A percentile compares a stretch with the other conserved stretches of the same genome.
phyloP scores from a whole-genome alignment of 768 basidiomycete species.

The Kwoniella sp. region DNA sequence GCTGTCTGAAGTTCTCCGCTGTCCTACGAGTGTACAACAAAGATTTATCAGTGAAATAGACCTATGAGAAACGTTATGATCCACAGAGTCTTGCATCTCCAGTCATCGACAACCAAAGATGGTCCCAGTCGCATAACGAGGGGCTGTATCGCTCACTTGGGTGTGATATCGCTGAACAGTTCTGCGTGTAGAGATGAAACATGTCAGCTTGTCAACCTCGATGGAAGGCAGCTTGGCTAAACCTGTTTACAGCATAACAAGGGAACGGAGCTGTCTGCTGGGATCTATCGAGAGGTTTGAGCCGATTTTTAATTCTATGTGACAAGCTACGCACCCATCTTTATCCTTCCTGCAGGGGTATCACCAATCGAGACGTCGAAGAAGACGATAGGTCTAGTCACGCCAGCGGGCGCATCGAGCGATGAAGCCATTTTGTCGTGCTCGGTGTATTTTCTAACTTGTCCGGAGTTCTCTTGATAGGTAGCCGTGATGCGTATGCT shows the following conservation, averaged over 20 bases:
- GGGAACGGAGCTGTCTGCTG: background rate
- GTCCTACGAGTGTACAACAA: conserved; percentile 73
- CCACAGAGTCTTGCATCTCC: too few species aligned
- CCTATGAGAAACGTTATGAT: too few species aligned
- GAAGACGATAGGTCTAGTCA: conserved; percentile 80
- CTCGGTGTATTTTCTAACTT: conserved; percentile 1
- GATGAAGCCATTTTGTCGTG: conserved; percentile 30
- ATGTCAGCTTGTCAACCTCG: too few species aligned
- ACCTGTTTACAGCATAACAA: background rate
- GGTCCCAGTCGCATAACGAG: too few species aligned
- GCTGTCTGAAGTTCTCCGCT: conserved; percentile 94
- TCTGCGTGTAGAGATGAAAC: conserved; percentile 54
- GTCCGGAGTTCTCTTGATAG: too few species aligned
- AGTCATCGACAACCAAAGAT: too few species aligned
- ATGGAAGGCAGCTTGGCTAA: background rate
- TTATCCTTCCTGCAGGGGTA: conserved; percentile 89
- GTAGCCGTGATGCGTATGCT: too few species aligned
- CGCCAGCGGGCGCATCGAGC: conserved; percentile 48
- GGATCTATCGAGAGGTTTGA: too few species aligned
- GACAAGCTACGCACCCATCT: conserved; percentile 65
- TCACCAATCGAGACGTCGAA: conserved; percentile 97
- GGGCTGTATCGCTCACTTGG: conserved; percentile 75
- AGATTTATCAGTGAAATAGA: too few species aligned
- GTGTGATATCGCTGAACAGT: conserved; percentile 90
- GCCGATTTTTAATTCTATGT: too few species aligned